Percentiles rank a stretch among this genome's conserved stretches.
Evolutionary conservation across 176 grass and related monocot genomes (phyloP).

Genomic region (Hsuehochloa calcarea): DNA sequence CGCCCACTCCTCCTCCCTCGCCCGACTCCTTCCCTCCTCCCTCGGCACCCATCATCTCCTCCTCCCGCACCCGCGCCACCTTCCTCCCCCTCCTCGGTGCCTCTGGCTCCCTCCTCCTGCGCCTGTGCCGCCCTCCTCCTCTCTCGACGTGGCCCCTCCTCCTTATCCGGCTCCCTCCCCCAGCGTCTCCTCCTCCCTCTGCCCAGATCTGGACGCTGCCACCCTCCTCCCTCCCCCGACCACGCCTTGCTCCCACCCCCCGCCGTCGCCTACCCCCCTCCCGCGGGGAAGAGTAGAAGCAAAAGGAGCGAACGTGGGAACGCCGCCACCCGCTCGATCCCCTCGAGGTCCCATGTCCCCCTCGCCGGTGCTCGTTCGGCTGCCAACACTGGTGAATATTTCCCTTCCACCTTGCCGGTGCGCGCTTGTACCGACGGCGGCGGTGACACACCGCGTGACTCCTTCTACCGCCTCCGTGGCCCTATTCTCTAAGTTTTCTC

Average conservation of each 20-base stretch:
- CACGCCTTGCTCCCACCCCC: not conserved
- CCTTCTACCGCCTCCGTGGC: not conserved
- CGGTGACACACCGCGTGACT: not conserved
- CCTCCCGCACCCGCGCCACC: no score
- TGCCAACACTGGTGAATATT: conserved; percentile 13
- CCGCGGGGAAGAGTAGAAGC: not conserved
- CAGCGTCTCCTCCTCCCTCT: no score
- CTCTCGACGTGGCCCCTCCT: no score
- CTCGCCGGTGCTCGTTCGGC: conserved; percentile 38
- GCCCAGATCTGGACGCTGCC: no score
- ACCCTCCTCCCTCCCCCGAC: not conserved
- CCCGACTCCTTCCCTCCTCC: no score
- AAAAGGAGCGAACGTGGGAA: not conserved
- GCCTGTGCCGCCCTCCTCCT: no score
- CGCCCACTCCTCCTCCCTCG: no score
- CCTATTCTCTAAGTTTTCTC: conserved; percentile 26
- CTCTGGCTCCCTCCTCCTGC: no score
- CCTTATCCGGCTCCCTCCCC: no score
- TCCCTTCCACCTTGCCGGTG: conserved; percentile 14
- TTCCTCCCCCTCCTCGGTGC: no score
- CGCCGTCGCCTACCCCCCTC: not conserved
- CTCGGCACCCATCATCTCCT: no score
- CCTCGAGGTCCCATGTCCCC: conserved; percentile 29
- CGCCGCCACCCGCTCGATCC: not conserved
- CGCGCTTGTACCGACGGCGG: not conserved